Percentiles rank a stretch among this genome's conserved stretches.
These are phyloP conservation scores for Solanum medicagineum DNA, from an alignment of 257 asterid species.

Conservation along the genomic window DNA sequence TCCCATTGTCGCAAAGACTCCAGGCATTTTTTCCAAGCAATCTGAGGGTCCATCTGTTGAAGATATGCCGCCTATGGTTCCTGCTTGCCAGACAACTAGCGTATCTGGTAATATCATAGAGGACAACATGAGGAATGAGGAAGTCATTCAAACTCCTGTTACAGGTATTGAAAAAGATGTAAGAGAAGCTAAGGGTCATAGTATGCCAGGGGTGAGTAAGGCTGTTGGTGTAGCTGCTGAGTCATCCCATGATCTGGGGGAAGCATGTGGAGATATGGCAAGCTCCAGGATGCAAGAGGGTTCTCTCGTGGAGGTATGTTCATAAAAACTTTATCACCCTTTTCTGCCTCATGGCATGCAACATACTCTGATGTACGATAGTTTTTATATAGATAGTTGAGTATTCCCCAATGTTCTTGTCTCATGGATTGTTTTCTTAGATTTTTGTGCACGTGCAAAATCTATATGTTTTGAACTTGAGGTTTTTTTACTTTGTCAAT, in stretches of 20 bases:
- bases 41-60: conserved; percentile 22
- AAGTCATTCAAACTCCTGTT: conserved; percentile 9
- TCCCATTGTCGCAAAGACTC: conserved; percentile 18
- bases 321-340: background rate
- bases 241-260: conserved; percentile 11
- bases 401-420: background rate
- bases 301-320: conserved; percentile 70
- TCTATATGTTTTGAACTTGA: background rate
- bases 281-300: conserved; percentile 45
- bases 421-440: background rate
- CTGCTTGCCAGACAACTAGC: conserved; percentile 16
- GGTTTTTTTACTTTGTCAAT: background rate
- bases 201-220: conserved; percentile 22
- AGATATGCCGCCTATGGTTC: conserved; percentile 15
- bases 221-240: conserved; percentile 22
- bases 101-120: conserved; percentile 5
- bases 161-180: conserved; percentile 24
- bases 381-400: background rate
- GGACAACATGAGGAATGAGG: conserved; percentile 19
- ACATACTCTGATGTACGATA: background rate
- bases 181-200: conserved; percentile 25
- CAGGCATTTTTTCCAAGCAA: conserved; percentile 16
- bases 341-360: background rate
- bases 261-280: conserved; percentile 7
- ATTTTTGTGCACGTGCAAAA: background rate